phyloP scores from a whole-genome alignment of 2,329 filamentous ascomycete species.

The Nannizzia gypsea region DNA sequence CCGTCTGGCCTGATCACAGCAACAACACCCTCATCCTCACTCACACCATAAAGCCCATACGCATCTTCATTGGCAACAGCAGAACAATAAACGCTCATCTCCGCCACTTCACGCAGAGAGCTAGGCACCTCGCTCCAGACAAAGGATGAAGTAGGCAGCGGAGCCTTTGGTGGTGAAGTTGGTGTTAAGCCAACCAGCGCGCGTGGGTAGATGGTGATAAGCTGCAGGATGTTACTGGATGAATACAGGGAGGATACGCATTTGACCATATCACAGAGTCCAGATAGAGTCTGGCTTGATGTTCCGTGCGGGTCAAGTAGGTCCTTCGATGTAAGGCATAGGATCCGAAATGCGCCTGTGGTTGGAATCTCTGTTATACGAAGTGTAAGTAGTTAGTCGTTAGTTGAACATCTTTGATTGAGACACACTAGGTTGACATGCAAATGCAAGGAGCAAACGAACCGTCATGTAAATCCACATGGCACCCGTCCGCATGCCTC shows the following conservation, averaged over 20 bases:
- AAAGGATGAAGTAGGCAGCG: constrained; percentile 16
- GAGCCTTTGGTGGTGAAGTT: background rate
- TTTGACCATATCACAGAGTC: background rate
- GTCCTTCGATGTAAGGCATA: constrained; percentile 26
- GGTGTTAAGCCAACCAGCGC: constrained; percentile 6
- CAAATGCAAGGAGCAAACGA: constrained; percentile 1
- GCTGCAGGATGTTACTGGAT: constrained; percentile 20
- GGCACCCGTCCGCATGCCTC: constrained; percentile 28
- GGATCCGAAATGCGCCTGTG: constrained; percentile 28
- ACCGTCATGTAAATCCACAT: constrained; percentile 27
- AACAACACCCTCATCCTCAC: constrained; percentile 21
- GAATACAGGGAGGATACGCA: background rate
- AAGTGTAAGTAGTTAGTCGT: background rate
- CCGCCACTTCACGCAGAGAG: constrained; percentile 23
- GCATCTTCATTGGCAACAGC: constrained; percentile 19
- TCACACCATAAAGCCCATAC: constrained; percentile 27
- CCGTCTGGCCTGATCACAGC: constrained; percentile 32
- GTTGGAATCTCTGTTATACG: constrained; percentile 25
- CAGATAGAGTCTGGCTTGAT: constrained; percentile 12
- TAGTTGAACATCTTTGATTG: background rate
- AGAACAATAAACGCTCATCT: constrained; percentile 27
- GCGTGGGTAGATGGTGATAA: constrained; percentile 26
- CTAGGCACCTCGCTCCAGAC: constrained; percentile 24
- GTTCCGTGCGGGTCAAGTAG: constrained; percentile 21
- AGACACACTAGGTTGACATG: background rate